Evolutionary conservation across 495 filamentous ascomycete species (phyloP).

Genomic region (Annulohypoxylon nitens): DNA sequence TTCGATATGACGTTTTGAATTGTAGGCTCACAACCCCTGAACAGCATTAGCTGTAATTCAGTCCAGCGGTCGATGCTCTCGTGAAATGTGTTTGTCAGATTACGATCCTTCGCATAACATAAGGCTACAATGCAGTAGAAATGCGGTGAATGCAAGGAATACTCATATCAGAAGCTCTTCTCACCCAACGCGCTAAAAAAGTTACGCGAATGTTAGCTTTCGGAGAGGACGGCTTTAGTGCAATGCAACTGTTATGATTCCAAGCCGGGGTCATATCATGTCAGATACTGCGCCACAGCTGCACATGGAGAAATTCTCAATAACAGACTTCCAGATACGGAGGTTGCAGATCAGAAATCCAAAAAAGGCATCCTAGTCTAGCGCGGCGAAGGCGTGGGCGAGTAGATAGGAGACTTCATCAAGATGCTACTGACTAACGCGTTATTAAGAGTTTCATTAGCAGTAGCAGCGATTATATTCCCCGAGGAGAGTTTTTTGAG

Average conservation of each 20-base stretch:
- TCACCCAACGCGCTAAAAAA: background rate
- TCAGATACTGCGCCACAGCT: conserved; percentile 12
- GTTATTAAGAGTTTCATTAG: background rate
- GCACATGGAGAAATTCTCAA: background rate
- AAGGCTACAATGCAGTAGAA: background rate
- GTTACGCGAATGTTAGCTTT: background rate
- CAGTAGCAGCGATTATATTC: background rate
- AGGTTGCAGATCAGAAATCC: conserved; percentile 1
- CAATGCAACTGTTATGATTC: conserved; percentile 4
- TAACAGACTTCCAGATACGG: conserved; percentile 13
- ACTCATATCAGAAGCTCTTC: background rate
- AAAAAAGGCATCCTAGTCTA: background rate
- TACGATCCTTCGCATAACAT: conserved; percentile 1
- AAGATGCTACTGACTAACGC: background rate
- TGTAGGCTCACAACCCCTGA: background rate
- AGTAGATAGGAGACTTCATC: background rate
- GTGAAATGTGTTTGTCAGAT: background rate
- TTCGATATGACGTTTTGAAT: background rate
- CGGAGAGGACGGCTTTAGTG: background rate
- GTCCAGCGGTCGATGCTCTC: background rate
- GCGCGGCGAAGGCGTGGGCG: background rate
- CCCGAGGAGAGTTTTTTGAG: background rate
- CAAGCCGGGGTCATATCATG: conserved; percentile 7
- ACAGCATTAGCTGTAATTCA: no score
- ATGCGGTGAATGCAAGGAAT: background rate